Evolutionary conservation across 176 grass and related monocot species (phyloP), one percentile per base, ranked within the genome.

Genomic region (Poa pratensis): DNA sequence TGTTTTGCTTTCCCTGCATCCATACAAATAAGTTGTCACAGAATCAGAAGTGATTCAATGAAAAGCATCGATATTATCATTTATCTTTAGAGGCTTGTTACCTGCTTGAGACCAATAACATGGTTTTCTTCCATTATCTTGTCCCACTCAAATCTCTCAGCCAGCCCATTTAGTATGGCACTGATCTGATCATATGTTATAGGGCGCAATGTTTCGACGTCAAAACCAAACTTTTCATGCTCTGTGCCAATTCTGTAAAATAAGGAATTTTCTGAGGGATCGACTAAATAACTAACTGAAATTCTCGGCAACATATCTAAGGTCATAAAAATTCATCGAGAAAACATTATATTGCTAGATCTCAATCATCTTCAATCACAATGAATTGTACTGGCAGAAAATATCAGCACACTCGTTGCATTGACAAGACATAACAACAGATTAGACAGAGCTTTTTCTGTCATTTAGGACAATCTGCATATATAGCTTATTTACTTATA

Each of bases 201-300:
- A 68, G 96, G 93, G 6, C 84, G 96, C 76, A 99, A 88, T 74
- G 88, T 94, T 74, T 85, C 86, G 49, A 95, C 84, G 73, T 98
- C 93, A 79, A 98, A 98, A 78, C 96, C 96, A 86, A 98, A 98
- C 71, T 96, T 98, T 24, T 98, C 96, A 89, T 98, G 96, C 53
- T 98, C 93, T 5, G 93, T 98, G 71, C 96, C 96, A 87, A 98
- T 98, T 89, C 96, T 98, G 93, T 59, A 74, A 55, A 79, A 85
- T 39, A 32, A 85, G 28, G 58, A 34, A 27, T 17, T 45, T 9
- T 19, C 5, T 75, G 45, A 80, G 3, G 40, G 49, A 69, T 65
- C 43, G 42, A 76, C 0, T 7, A 46, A 60, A 74, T 16, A 88
- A 16, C 13, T 55, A 59, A 15, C 19, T 4, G 19, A 32, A 64